These are phyloP conservation scores for Solanum hybrid DNA, from an alignment of 305 asterid species.

Conservation along the genomic window DNA sequence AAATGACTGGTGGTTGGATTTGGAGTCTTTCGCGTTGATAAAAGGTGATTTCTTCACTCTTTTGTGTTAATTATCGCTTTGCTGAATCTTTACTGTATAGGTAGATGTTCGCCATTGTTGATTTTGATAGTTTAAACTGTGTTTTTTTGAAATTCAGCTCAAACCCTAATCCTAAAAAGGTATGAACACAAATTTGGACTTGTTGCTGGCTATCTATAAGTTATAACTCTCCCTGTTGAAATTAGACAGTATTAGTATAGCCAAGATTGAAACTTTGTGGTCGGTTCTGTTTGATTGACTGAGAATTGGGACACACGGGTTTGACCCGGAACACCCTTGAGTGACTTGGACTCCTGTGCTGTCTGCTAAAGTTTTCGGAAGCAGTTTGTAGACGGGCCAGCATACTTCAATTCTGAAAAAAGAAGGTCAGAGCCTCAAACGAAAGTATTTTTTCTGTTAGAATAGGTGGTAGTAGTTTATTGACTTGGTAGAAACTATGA, in stretches of 20 bases:
- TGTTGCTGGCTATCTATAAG: not conserved
- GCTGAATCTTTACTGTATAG: not conserved
- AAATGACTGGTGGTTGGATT: not conserved
- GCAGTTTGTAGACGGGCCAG: not conserved
- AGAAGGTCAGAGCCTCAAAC: not conserved
- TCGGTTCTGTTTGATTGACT: not conserved
- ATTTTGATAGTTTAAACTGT: not conserved
- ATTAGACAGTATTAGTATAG: not conserved
- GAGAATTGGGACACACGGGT: not conserved
- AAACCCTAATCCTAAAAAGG: not conserved
- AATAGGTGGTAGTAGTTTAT: not conserved
- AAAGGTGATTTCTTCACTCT: not conserved
- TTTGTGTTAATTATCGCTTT: not conserved
- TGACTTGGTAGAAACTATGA: not conserved
- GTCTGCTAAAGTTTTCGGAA: not conserved
- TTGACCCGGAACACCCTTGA: not conserved
- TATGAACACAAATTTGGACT: not conserved
- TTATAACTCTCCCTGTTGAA: not conserved
- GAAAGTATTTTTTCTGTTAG: not conserved
- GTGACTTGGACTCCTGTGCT: not conserved
- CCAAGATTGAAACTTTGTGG: not conserved
- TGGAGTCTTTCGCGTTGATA: not conserved
- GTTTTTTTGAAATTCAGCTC: not conserved
- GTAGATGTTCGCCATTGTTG: not conserved
- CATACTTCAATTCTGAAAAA: not conserved